Conservation (phyloP, 306 rosid species). For the Cucurbita ficifolia region DNA sequence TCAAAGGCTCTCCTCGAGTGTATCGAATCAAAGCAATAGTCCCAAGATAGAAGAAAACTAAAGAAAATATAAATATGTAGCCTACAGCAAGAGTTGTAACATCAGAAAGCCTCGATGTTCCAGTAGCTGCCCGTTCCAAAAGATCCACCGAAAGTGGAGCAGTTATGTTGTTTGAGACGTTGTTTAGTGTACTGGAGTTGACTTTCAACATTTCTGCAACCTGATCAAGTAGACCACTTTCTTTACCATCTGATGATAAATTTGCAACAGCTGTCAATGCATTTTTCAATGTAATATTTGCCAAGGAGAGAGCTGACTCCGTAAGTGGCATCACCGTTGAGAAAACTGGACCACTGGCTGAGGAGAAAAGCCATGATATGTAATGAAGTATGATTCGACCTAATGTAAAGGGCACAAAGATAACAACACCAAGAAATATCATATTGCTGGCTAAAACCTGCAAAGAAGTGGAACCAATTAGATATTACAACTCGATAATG, state of each 20-base stretch:
- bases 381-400: slow-evolving; percentile 77
- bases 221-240: slow-evolving; percentile 54
- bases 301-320: slow-evolving; percentile 71
- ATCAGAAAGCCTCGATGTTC: slow-evolving; percentile 79
- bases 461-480: slow-evolving; percentile 8
- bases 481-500: background rate
- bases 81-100: slow-evolving; percentile 91
- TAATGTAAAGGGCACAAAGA: slow-evolving; percentile 81
- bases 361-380: slow-evolving; percentile 64
- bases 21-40: slow-evolving; percentile 72
- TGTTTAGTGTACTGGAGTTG: slow-evolving; percentile 50
- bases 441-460: slow-evolving; percentile 98
- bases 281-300: slow-evolving; percentile 76
- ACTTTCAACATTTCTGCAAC: slow-evolving; percentile 64
- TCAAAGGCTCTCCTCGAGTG: slow-evolving; percentile 85
- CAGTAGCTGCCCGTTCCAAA: slow-evolving; percentile 51
- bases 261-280: slow-evolving; percentile 64
- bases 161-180: slow-evolving; percentile 47
- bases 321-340: slow-evolving; percentile 57
- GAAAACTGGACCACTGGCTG: slow-evolving; percentile 53
- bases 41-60: slow-evolving; percentile 71
- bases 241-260: slow-evolving; percentile 56
- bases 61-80: slow-evolving; percentile 58
- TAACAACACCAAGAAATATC: slow-evolving; percentile 95
- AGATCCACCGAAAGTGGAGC: slow-evolving; percentile 49